Conservation (phyloP, 208 protist species). For the Leishmania lainsoni region DNA sequence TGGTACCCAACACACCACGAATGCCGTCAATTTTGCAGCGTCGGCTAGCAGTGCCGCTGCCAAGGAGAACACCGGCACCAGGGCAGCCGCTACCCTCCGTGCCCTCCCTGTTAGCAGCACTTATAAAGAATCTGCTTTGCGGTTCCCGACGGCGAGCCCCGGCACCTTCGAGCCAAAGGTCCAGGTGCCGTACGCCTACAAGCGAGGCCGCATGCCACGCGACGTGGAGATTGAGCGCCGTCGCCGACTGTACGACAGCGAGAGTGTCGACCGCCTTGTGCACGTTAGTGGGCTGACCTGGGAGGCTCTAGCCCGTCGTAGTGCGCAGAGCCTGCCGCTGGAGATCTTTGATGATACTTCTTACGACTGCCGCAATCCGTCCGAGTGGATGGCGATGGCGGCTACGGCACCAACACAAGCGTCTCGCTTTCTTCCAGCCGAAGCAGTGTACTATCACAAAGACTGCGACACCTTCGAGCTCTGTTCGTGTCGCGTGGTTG, state of each 20-base stretch:
- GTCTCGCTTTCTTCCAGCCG: constrained; percentile 81
- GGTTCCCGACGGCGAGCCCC: constrained; percentile 77
- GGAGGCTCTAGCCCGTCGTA: constrained; percentile 61
- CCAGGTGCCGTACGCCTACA: constrained; percentile 92
- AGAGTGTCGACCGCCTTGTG: constrained; percentile 82
- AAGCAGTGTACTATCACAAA: constrained; percentile 61
- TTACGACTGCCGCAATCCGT: constrained; percentile 91
- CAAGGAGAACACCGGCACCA: neutral
- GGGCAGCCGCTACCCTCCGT: neutral
- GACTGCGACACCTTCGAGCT: constrained; percentile 51
- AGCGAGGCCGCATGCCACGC: constrained; percentile 90
- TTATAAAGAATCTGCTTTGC: constrained; percentile 77
- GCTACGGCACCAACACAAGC: constrained; percentile 30
- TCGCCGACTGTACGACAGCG: constrained; percentile 90
- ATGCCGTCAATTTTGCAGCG: neutral
- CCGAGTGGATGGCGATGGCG: constrained; percentile 93
- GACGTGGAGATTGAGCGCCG: constrained; percentile 95
- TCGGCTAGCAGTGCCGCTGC: neutral
- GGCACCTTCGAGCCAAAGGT: constrained; percentile 96
- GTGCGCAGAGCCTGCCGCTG: constrained; percentile 82
- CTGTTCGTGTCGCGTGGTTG: constrained; percentile 84
- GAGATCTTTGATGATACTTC: constrained; percentile 97
- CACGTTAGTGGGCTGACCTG: constrained; percentile 69
- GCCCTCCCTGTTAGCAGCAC: constrained; percentile 65
- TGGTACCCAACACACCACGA: neutral